Evolutionary conservation across 2,329 filamentous ascomycete species (phyloP), one percentile per base, ranked within the genome.

Genomic region (Knoxdaviesia proteae): DNA sequence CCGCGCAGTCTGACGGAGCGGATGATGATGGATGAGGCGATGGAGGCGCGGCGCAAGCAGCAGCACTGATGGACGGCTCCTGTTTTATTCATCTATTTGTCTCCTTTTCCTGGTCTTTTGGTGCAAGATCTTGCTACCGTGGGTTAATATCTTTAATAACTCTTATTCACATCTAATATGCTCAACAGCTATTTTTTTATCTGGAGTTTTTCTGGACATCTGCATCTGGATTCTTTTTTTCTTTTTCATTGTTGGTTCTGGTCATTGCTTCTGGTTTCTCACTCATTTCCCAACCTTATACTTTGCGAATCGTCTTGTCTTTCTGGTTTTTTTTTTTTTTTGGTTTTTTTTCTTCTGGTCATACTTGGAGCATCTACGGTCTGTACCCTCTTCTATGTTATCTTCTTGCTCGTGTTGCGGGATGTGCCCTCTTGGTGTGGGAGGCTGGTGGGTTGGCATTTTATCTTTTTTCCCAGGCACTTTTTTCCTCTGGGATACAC

Each of bases 1-100:
- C 63, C 66, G 29, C 60, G 57, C 44, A 69, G 65, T 48, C 56
- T 69, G 46, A 66, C 59, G 20, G 63, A 68, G 53, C 60, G 65
- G 20, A 53, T 68, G 45, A 59, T 67, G 54, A 63, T 62, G 55
- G 65, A 68, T 47, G 64, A 68, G 34, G 58, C 63, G 6, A 34
- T 36, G 29, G 43, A 36, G 29, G 9, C 36, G n/a, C 34, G 20
- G 45, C 58, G 57, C 30, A 40, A n/a, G 39, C 32, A 40, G 39
- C 34, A 33, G 39, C 34, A n/a, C 8, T 20, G 10, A 20, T 20
- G 29, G 9, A 34, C n/a, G 7, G 32, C 5, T n/a, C 6, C 36
- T 34, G 8, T 33, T 9, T 40, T 4, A 34, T 37, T 41, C 9
- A 10, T 44, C 9, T 30, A 9, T 44, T 34, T 36, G 30, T 36